Base-by-base conservation (phyloP, 2,329 filamentous ascomycete species). In the Colletotrichum tropicale region DNA sequence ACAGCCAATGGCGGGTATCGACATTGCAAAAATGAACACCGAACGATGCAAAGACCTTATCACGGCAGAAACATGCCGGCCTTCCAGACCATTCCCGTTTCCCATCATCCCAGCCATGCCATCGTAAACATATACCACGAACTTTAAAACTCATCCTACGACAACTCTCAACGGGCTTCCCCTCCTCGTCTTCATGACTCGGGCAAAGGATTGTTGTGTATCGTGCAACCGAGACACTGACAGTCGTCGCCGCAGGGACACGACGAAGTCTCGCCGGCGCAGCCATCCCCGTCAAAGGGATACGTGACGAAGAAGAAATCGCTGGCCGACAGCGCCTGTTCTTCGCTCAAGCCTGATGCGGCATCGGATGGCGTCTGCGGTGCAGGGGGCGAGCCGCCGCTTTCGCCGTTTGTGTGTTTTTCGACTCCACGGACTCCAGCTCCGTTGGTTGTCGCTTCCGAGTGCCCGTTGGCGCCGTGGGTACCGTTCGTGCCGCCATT, bases 291-390 rank as follows among this genome's bases (percentile, higher is more conserved):
- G 18, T 77, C 81, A 71, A 87, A 88, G 4, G 88, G 86, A 76
- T 92, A 89, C 70, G 87, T 88, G 72, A 92, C 90, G 78, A 92
- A 92, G 80, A 92, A 88, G 83, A 90, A 93, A 80, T 92, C 89
- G 67, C 84, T 86, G 2, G 88, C 87, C 3, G 87, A 85, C 28
- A 91, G 81, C 8, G 84, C 85, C 78, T 91, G 87, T 76, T 91
- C 90, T 67, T 91, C 89, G 69, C 83, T 83, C 16, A 84, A 78
- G 0, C 82, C 84, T 2, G 87, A 87, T 4, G 87, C 86, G 8
- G 85, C 84, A 66, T 89, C 86, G 4, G 87, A 88, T 2, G 89
- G 88, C 9, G 89, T 89, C 68, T 85, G 86, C 26, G 84, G 85
- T 24, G 85, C 83, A 15, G 81, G 77, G 8, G 87, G 85, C 9